Base-by-base conservation (phyloP, 148 eudicot genomes). In the Silene latifolia region DNA sequence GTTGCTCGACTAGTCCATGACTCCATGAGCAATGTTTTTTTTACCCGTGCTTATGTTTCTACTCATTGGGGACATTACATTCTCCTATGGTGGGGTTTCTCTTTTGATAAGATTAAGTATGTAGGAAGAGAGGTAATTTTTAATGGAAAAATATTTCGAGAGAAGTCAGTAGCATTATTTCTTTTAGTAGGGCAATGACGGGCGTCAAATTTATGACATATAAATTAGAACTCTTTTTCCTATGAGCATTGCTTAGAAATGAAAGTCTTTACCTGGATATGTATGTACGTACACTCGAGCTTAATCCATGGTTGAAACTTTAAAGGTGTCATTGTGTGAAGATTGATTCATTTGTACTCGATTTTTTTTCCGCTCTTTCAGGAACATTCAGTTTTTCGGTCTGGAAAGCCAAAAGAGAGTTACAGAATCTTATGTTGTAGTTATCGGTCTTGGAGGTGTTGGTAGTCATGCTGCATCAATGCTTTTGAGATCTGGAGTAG, bases 401-500 rank as follows among this genome's bases (percentile, higher is more conserved):
- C 77, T 87, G 62, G 90, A 90, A 78, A 79, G 88, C 76, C 98
- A 95, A 77, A 83, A 74, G 80, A 92, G 84, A 71, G 97, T 95
- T 69, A 83, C 88, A 24, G 76, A 81, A 72, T 92, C 98, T 11
- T 95, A 85, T 84, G 96, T 92, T 71, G 96, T 95, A 74, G 92
- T 95, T 74, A 89, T 95, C 83, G 97, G 98, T 79, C 98, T 95
- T 78, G 98, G 98, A 69, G 98, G 98, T 60, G 98, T 95, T 72
- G 98, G 98, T 46, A 95, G 98, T 82, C 98, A 95, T 83, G 98
- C 97, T 76, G 98, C 98, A 74, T 87, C 91, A 72, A 92, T 95
- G 97, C 93, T 95, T 83, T 80, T 95, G 86, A 85, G 98, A 83
- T 95, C 98, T 23, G 98, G 98, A 57, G 94, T 95, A 21, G 97